Evolutionary conservation across 1,284 basidiomycete species (phyloP).

Genomic region (Heterobasidion occidentale): DNA sequence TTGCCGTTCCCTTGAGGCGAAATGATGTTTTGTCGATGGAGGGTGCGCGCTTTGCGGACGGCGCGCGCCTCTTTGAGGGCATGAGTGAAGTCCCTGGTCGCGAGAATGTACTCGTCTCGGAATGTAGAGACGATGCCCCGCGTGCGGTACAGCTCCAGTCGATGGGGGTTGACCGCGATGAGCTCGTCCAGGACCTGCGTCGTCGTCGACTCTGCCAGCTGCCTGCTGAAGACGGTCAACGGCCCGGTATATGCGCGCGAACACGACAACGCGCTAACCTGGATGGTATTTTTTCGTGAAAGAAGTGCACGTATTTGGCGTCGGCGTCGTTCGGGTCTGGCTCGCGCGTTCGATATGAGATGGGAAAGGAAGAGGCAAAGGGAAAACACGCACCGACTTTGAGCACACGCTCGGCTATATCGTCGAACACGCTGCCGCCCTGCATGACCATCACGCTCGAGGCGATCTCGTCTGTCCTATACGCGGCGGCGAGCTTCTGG

Average conservation of each 20-base stretch:
- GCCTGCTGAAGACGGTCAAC: conserved; percentile 31
- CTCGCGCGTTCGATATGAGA: neutral
- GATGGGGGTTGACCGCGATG: conserved; percentile 60
- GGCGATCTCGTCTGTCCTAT: conserved; percentile 77
- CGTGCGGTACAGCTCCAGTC: conserved; percentile 73
- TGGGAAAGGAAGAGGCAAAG: neutral
- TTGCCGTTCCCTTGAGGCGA: conserved; percentile 29
- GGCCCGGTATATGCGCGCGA: conserved; percentile 10
- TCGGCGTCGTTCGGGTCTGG: conserved; percentile 68
- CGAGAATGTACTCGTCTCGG: conserved; percentile 68
- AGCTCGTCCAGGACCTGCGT: conserved; percentile 68
- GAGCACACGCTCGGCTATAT: conserved; percentile 74
- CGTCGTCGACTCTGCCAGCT: conserved; percentile 73
- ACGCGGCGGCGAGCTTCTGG: conserved; percentile 75
- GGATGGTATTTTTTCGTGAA: conserved; percentile 85
- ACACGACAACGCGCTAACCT: conserved; percentile 39
- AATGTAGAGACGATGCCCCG: conserved; percentile 80
- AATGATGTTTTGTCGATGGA: conserved; percentile 35
- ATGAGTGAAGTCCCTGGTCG: conserved; percentile 69
- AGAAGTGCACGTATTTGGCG: conserved; percentile 81
- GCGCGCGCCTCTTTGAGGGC: conserved; percentile 69
- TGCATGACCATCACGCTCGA: conserved; percentile 89
- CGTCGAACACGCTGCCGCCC: conserved; percentile 80
- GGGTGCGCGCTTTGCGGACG: conserved; percentile 49
- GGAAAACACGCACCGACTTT: conserved; percentile 47